phyloP scores from a whole-genome alignment of 148 eudicot genomes.

The Spergularia bocconei region DNA sequence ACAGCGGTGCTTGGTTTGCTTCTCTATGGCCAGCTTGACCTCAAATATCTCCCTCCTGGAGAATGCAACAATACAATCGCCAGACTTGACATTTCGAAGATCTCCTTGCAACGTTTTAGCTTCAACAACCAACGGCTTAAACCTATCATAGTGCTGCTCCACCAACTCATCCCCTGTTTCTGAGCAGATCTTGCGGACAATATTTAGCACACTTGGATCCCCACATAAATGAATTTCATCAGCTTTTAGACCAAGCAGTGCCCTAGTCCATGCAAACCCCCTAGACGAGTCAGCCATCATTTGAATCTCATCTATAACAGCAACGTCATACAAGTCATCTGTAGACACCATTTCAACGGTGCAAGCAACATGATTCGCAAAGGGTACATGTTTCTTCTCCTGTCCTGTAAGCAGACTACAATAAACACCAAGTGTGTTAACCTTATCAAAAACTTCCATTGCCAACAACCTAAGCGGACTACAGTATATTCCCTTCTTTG shows the following conservation, averaged over 20 bases:
- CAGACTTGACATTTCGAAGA: slow-evolving; percentile 73
- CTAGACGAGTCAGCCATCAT: slow-evolving; percentile 82
- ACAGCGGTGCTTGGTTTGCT: slow-evolving; percentile 80
- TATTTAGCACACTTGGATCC: slow-evolving; percentile 84
- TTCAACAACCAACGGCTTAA: slow-evolving; percentile 91
- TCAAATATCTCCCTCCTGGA: slow-evolving; percentile 98
- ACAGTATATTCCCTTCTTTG: slow-evolving; percentile 85
- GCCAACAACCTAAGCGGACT: slow-evolving; percentile 97
- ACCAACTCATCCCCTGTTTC: slow-evolving; percentile 88
- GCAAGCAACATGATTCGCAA: slow-evolving; percentile 83
- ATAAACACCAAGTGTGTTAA: slow-evolving; percentile 76
- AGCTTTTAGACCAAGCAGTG: slow-evolving; percentile 87
- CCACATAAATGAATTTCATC: slow-evolving; percentile 98
- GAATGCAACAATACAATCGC: slow-evolving; percentile 97
- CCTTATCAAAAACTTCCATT: slow-evolving; percentile 96
- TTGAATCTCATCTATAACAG: slow-evolving; percentile 95
- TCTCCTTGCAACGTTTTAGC: slow-evolving; percentile 89
- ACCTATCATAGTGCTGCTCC: slow-evolving; percentile 80
- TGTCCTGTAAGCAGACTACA: slow-evolving; percentile 93
- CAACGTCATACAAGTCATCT: slow-evolving; percentile 81
- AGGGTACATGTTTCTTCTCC: slow-evolving; percentile 80
- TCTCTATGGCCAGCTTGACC: slow-evolving; percentile 87
- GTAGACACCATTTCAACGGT: slow-evolving; percentile 97
- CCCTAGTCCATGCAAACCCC: slow-evolving; percentile 98
- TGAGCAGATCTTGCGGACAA: slow-evolving; percentile 72